phyloP scores from a whole-genome alignment of 2,329 filamentous ascomycete species.

The Colletotrichum ledebouriae region DNA sequence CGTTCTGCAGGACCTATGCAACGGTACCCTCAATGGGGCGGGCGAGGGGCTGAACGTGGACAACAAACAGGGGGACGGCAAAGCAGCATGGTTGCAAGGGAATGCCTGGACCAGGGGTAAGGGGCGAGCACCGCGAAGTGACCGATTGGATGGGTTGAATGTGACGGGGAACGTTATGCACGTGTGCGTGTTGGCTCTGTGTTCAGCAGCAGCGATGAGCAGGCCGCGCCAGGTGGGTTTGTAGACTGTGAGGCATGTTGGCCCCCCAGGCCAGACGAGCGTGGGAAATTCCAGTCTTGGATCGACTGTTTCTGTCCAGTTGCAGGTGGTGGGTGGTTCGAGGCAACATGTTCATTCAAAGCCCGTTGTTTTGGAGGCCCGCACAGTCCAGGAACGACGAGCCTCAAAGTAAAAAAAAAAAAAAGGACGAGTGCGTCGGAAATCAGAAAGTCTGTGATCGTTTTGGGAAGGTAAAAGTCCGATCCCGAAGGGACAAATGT shows the following conservation, averaged over 20 bases:
- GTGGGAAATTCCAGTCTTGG: no score
- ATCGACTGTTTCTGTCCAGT: no score
- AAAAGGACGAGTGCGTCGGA: background rate
- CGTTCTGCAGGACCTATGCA: conserved; percentile 30
- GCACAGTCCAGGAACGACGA: conserved; percentile 17
- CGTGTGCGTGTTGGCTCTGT: no score
- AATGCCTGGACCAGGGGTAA: conserved; percentile 22
- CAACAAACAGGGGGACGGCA: conserved; percentile 32
- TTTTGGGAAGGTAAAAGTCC: conserved; percentile 11
- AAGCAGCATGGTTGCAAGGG: conserved; percentile 26
- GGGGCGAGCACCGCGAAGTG: conserved; percentile 15
- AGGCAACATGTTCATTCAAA: background rate
- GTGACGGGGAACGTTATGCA: background rate
- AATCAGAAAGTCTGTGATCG: no score
- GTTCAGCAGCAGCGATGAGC: no score
- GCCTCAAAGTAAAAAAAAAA: background rate
- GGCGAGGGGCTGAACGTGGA: conserved; percentile 32
- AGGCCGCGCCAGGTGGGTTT: no score
- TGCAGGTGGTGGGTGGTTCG: no score
- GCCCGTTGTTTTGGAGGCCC: background rate
- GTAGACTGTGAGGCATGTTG: no score
- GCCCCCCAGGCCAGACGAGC: no score
- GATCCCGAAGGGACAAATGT: conserved; percentile 24
- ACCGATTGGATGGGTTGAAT: conserved; percentile 27
- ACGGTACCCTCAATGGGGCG: conserved; percentile 24